Evolutionary conservation across 768 basidiomycete genomes (phyloP), one percentile per base, ranked within the genome.

Genomic region (Mycena floridula): DNA sequence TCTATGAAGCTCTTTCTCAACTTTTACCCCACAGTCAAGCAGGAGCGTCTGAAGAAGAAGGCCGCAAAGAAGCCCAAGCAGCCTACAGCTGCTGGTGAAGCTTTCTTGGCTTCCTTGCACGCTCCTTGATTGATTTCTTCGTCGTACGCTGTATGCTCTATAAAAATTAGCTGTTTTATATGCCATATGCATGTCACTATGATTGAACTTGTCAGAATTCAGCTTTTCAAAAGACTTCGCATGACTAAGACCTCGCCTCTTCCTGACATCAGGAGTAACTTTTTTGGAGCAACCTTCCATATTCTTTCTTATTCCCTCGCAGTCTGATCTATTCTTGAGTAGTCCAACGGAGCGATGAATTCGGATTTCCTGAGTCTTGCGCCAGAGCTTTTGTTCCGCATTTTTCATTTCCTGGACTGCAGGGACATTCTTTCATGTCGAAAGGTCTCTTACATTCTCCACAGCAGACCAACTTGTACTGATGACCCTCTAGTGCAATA

Each of bases 41-140:
- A 90, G 60, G 82, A 87, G 66, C 82, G 83, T 55, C 60, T 74
- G 55, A 81, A 82, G 63, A 73, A 75, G 68, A 79, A 80, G 64
- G 69, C 60, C 50, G 72, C 72, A 54, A 77, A 78, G 76, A 82
- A 83, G 72, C 64, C 76, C 61, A 83, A 83, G 66, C 66, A 70
- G 50, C 68, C 70, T 44, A 67, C 67, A 49, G 69, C 81, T 48
- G 82, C 91, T 48, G 82, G 85, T 61, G 81, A 89, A 67, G 75
- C 78, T 39, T 95, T 95, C 89, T 73, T 91, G 62, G 72, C 73
- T 47, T 89, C 75, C 51, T 78, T 97, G 59, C 82, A 89, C 55
- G 85, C 93, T 64, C 85, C 90, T 63, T 96, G 72, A 87, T 43
- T 49, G n/a, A 9, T 24, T 25, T 15, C n/a, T 32, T 40, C 20